Evolutionary conservation across 2,329 filamentous ascomycete species (phyloP).

Genomic region (Fusarium floridanum): DNA sequence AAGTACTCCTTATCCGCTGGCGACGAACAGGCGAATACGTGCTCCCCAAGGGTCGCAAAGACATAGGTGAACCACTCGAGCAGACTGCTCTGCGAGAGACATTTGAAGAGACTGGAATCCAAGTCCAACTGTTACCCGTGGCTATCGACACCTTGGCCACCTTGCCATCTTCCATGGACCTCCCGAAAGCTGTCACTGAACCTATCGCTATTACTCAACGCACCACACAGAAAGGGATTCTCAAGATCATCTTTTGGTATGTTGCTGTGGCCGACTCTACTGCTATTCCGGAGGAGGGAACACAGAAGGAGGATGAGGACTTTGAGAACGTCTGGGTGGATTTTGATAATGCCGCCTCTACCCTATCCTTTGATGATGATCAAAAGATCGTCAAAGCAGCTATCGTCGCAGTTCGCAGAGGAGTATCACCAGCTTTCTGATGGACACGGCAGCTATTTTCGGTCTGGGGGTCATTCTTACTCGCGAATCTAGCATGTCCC

Average conservation of each 20-base stretch:
- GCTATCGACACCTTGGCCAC: not conserved
- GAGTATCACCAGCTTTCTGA: not conserved
- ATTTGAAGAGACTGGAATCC: slow-evolving; percentile 13
- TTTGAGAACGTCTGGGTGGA: slow-evolving; percentile 11
- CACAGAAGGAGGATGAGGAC: slow-evolving; percentile 16
- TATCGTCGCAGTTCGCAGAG: not conserved
- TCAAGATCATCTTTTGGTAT: slow-evolving; percentile 28
- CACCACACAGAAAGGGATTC: not conserved
- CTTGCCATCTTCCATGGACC: not conserved
- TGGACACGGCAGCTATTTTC: not conserved
- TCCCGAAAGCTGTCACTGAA: not conserved
- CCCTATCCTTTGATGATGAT: not conserved
- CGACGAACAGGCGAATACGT: slow-evolving; percentile 10
- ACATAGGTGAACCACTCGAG: slow-evolving; percentile 5
- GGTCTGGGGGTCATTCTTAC: not conserved
- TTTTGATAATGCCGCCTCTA: not conserved
- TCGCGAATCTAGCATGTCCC: not conserved
- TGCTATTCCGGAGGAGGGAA: not conserved
- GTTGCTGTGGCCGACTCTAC: slow-evolving; percentile 16
- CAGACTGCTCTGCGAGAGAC: slow-evolving; percentile 15
- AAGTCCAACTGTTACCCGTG: slow-evolving; percentile 1
- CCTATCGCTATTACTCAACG: slow-evolving; percentile 20
- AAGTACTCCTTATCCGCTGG: slow-evolving; percentile 6
- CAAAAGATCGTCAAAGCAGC: not conserved
- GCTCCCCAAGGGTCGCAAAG: slow-evolving; percentile 22